Evolutionary conservation across 352 stramenopile species (phyloP).

Genomic region (Hyaloperonospora arabidopsidis): DNA sequence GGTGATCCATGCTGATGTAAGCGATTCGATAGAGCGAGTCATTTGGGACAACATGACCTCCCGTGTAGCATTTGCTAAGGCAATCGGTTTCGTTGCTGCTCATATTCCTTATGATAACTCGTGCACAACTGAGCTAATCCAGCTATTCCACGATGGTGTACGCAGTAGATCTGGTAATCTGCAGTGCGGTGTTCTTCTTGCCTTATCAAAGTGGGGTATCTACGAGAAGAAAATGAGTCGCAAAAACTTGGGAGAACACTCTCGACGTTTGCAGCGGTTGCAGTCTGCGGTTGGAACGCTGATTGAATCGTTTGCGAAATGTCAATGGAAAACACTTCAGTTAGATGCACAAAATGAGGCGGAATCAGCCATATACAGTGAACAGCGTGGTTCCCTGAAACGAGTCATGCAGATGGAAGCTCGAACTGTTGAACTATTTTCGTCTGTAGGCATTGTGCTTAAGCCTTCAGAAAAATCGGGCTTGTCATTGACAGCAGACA

Average conservation of each 20-base stretch:
- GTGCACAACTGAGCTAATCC: slow-evolving; percentile 17
- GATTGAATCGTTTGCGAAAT: slow-evolving; percentile 32
- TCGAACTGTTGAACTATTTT: slow-evolving; percentile 45
- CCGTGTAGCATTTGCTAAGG: slow-evolving; percentile 52
- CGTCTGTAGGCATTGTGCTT: slow-evolving; percentile 26
- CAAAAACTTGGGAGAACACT: slow-evolving; percentile 1
- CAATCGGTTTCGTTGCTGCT: slow-evolving; percentile 37
- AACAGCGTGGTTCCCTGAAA: slow-evolving; percentile 43
- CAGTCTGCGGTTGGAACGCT: slow-evolving; percentile 17
- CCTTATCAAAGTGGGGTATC: slow-evolving; percentile 42
- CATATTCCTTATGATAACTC: slow-evolving; percentile 20
- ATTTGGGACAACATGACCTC: slow-evolving; percentile 18
- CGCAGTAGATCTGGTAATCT: slow-evolving; percentile 37
- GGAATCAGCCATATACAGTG: slow-evolving; percentile 33
- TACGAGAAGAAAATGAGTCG: slow-evolving; percentile 29
- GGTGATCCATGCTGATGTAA: slow-evolving; percentile 1
- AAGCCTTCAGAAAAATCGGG: slow-evolving; percentile 5
- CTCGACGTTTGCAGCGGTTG: slow-evolving; percentile 19
- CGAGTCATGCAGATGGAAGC: slow-evolving; percentile 49
- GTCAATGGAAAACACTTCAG: slow-evolving; percentile 35
- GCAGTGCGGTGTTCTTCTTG: slow-evolving; percentile 53
- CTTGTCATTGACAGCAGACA: slow-evolving; percentile 28
- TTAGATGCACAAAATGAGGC: slow-evolving; percentile 4
- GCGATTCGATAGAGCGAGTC: slow-evolving; percentile 1
- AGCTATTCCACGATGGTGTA: slow-evolving; percentile 26